Percentiles rank a stretch among this genome's conserved stretches.
Evolutionary conservation across 2,329 filamentous ascomycete species (phyloP).

Genomic region (Sclerotinia sclerotiorum): DNA sequence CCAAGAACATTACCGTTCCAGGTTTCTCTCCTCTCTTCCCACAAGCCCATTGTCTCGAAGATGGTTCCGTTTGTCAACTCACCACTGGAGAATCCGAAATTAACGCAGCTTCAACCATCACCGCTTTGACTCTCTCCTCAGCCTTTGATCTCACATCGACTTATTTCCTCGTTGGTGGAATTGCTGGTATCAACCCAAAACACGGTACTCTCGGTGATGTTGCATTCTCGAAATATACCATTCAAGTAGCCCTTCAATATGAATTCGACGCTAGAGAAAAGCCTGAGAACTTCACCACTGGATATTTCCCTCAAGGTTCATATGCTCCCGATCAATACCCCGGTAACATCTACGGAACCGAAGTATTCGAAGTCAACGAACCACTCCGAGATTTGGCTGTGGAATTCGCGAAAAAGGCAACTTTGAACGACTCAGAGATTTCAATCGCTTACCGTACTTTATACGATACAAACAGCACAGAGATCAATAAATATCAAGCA

Average conservation of each 20-base stretch:
- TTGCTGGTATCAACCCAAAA: slow-evolving; percentile 72
- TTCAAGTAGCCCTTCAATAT: slow-evolving; percentile 75
- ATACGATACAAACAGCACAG: slow-evolving; percentile 47
- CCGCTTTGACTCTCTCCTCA: slow-evolving; percentile 60
- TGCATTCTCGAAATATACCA: slow-evolving; percentile 65
- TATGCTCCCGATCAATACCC: slow-evolving; percentile 57
- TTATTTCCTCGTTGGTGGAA: slow-evolving; percentile 72
- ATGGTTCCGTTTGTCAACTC: slow-evolving; percentile 65
- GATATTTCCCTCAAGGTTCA: slow-evolving; percentile 66
- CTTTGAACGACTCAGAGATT: slow-evolving; percentile 51
- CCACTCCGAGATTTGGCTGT: slow-evolving; percentile 56
- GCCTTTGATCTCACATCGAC: slow-evolving; percentile 64
- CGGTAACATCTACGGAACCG: slow-evolving; percentile 61
- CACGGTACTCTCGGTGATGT: slow-evolving; percentile 64
- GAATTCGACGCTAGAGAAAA: slow-evolving; percentile 72
- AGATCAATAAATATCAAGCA: slow-evolving; percentile 47
- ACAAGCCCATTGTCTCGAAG: slow-evolving; percentile 60
- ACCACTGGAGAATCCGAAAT: slow-evolving; percentile 70
- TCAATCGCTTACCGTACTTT: slow-evolving; percentile 52
- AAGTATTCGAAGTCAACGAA: slow-evolving; percentile 66
- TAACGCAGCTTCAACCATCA: slow-evolving; percentile 68
- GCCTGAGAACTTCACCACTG: slow-evolving; percentile 62
- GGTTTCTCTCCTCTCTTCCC: slow-evolving; percentile 67
- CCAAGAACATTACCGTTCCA: slow-evolving; percentile 56
- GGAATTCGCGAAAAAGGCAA: slow-evolving; percentile 51